Evolutionary conservation across 2,329 filamentous ascomycete genomes (phyloP).

Genomic region (Phialophora chinensis): DNA sequence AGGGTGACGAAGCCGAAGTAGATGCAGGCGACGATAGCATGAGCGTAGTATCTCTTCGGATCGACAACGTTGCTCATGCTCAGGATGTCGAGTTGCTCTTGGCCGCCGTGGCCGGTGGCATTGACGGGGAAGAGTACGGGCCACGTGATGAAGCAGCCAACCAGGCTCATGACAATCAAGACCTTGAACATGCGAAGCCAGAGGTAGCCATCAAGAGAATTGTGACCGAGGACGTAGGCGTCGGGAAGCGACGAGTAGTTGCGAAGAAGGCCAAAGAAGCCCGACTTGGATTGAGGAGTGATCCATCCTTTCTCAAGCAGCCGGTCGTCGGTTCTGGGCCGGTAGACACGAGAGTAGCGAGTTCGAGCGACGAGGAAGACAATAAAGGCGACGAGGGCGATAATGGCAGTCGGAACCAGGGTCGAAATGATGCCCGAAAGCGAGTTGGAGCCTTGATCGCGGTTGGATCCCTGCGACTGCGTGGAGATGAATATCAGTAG

Average conservation of each 20-base stretch:
- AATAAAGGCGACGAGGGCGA: slow-evolving; percentile 52
- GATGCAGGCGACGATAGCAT: slow-evolving; percentile 75
- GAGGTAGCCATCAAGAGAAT: slow-evolving; percentile 88
- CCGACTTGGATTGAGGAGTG: slow-evolving; percentile 25
- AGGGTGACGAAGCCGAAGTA: slow-evolving; percentile 88
- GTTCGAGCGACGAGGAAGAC: slow-evolving; percentile 56
- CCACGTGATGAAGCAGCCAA: slow-evolving; percentile 83
- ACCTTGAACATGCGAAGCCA: slow-evolving; percentile 88
- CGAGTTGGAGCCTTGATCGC: slow-evolving; percentile 51
- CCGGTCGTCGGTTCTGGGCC: slow-evolving; percentile 51
- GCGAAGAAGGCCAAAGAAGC: slow-evolving; percentile 34
- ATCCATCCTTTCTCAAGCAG: slow-evolving; percentile 49
- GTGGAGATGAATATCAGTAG: not conserved
- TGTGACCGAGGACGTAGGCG: slow-evolving; percentile 83
- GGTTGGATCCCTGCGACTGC: slow-evolving; percentile 28
- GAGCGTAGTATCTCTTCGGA: slow-evolving; percentile 75
- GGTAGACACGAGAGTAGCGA: slow-evolving; percentile 54
- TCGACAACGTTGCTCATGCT: slow-evolving; percentile 77
- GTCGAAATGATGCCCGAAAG: slow-evolving; percentile 56
- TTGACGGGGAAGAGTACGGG: slow-evolving; percentile 88
- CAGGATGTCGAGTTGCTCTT: slow-evolving; percentile 74
- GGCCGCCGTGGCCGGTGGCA: slow-evolving; percentile 74
- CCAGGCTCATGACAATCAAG: slow-evolving; percentile 75
- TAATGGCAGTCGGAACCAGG: slow-evolving; percentile 54
- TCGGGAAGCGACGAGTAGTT: slow-evolving; percentile 66